Evolutionary conservation across 345 rosid species (phyloP).

Genomic region (Citrus trifoliata): DNA sequence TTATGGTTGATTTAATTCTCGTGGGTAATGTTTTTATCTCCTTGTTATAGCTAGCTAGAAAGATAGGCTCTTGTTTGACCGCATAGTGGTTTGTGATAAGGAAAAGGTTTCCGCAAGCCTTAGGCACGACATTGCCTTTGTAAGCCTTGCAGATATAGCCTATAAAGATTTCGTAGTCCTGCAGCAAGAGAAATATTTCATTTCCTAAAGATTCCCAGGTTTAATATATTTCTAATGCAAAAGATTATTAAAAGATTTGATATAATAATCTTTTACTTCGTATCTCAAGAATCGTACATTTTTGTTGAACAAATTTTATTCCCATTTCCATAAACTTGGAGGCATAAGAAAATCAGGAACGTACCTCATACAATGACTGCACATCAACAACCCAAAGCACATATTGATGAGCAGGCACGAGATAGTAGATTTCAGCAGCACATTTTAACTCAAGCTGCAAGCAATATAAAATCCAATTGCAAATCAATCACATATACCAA

Average conservation of each 20-base stretch:
- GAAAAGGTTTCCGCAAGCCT: conserved; percentile 51
- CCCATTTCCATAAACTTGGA: background rate
- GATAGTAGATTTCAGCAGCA: conserved; percentile 76
- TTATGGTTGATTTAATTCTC: conserved; percentile 17
- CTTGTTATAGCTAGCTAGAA: conserved; percentile 38
- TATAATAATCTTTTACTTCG: background rate
- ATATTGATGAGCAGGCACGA: conserved; percentile 76
- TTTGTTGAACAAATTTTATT: background rate
- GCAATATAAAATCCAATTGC: background rate
- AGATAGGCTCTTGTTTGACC: conserved; percentile 12
- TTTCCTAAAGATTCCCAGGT: background rate
- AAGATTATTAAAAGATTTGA: background rate
- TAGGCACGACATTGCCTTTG: conserved; percentile 38
- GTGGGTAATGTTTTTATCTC: conserved; percentile 18
- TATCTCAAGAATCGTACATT: background rate
- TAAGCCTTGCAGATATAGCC: conserved; percentile 84
- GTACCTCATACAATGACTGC: conserved; percentile 84
- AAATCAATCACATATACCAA: background rate
- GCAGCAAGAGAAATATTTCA: conserved; percentile 6
- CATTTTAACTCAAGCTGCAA: conserved; percentile 77
- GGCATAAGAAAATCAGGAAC: conserved; percentile 10
- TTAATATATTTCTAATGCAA: background rate
- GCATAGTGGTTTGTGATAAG: conserved; percentile 1
- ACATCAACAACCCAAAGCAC: conserved; percentile 98
- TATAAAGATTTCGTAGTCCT: conserved; percentile 77